Evolutionary conservation across 441 rosid genomes (phyloP).

Genomic region (Pelargonium citronellum): DNA sequence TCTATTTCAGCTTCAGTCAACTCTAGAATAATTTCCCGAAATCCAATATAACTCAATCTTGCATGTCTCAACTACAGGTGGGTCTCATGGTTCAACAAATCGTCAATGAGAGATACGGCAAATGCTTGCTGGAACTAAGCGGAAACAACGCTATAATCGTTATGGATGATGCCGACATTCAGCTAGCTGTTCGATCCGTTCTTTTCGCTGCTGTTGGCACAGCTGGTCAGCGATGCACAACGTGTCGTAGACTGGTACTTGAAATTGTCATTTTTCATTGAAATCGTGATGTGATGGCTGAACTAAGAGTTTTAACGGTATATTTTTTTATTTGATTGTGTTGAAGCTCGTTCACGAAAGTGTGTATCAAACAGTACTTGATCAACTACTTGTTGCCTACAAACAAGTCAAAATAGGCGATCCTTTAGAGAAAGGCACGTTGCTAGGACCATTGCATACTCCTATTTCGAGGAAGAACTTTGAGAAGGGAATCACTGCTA

Average conservation of each 20-base stretch:
- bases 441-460: conserved; percentile 89
- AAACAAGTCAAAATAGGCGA: conserved; percentile 90
- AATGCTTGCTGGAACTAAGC: conserved; percentile 84
- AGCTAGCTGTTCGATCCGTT: conserved; percentile 78
- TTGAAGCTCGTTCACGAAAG: conserved; percentile 82
- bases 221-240: conserved; percentile 97
- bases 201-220: conserved; percentile 96
- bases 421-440: conserved; percentile 81
- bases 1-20: background rate
- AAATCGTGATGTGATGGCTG: conserved; percentile 1
- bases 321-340: conserved; percentile 21
- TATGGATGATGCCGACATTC: conserved; percentile 86
- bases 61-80: conserved; percentile 41
- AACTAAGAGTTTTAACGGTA: conserved; percentile 10
- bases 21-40: background rate
- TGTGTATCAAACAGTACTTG: conserved; percentile 58
- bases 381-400: conserved; percentile 66
- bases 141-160: conserved; percentile 93
- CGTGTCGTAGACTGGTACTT: conserved; percentile 95
- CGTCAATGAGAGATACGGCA: conserved; percentile 78
- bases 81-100: conserved; percentile 73
- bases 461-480: conserved; percentile 65
- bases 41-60: conserved; percentile 14
- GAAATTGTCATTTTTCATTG: conserved; percentile 17
- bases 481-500: conserved; percentile 74